Base-by-base conservation (phyloP, 2,329 filamentous ascomycete species). In the Atkinsonella texensis region DNA sequence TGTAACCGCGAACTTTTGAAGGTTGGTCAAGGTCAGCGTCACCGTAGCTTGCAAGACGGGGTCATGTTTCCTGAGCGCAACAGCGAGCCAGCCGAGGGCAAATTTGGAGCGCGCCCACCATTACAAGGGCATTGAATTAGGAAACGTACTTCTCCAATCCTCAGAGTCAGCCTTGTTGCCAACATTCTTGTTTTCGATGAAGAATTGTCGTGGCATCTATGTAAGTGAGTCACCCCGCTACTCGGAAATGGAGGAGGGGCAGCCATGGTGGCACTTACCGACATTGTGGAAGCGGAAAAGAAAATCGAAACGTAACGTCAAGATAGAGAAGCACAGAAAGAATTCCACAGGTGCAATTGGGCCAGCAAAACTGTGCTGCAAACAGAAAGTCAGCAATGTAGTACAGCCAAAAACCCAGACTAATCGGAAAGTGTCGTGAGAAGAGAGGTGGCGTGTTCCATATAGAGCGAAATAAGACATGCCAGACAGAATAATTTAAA, bases 171-270 rank as follows among this genome's bases (percentile, higher is more conserved):
- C 73, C 68, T 80, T 81, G 69, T 90, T 85, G 60, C 87, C 87
- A 59, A 90, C 82, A 68, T 85, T 81, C 60, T 84, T 81, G 68
- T 91, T 90, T 64, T 85, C 77, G 60, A 88, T 85, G 71, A 81
- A 87, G 76, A 87, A 89, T 64, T 70, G 53, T 39, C 47, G n/a
- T 3, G 31, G 9, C 32, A 15, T 11, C 52, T 28, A 33, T 52
- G 47, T 49, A 15, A 51, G 54, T 67, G 58, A 67, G 60, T 64
- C 61, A 65, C 56, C 55, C 54, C 54, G 54, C 54, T 35, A 46
- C 31, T 12, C 28, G 28, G 32, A 20, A 32, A 40, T 45, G 8
- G 15, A 32, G 31, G 17, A 50, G 38, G 23, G 38, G 35, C 46
- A 47, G 32, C 31, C 9, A n/a, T 39, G 31, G 23, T 46, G 28